phyloP scores from a whole-genome alignment of 2,329 filamentous ascomycete species.

The Xylariales sp. region DNA sequence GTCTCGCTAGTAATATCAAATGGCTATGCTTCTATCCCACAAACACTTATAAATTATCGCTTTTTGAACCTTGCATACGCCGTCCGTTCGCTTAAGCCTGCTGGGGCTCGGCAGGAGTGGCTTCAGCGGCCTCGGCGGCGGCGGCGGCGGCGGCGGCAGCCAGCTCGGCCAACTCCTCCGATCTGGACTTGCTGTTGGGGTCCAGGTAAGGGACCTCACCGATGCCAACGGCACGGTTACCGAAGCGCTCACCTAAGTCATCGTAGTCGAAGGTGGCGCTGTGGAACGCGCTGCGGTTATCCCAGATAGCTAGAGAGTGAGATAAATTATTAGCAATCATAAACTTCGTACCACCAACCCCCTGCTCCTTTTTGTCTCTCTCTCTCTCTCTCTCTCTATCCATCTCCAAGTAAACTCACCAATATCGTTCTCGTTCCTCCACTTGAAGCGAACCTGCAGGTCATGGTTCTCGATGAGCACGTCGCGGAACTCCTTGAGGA shows the following conservation, averaged over 20 bases:
- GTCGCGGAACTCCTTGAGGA: conserved; percentile 36
- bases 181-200: conserved; percentile 40
- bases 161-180: conserved; percentile 6
- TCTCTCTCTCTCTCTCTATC: background rate
- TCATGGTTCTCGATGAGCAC: conserved; percentile 43
- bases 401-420: conserved; percentile 19
- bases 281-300: conserved; percentile 56
- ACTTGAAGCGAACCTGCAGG: conserved; percentile 42
- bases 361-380: no score
- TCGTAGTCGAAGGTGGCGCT: conserved; percentile 55
- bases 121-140: no score
- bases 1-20: no score
- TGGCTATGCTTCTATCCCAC: no score
- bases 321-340: no score
- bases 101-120: no score
- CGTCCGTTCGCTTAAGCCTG: no score
- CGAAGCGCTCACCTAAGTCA: conserved; percentile 43
- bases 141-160: no score
- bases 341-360: no score
- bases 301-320: conserved; percentile 48
- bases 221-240: conserved; percentile 49
- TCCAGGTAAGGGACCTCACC: conserved; percentile 53
- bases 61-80: no score
- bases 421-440: conserved; percentile 38
- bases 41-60: no score